These are phyloP conservation scores for Lentinus brumalis DNA, from an alignment of 768 basidiomycete species.

Conservation along the genomic window DNA sequence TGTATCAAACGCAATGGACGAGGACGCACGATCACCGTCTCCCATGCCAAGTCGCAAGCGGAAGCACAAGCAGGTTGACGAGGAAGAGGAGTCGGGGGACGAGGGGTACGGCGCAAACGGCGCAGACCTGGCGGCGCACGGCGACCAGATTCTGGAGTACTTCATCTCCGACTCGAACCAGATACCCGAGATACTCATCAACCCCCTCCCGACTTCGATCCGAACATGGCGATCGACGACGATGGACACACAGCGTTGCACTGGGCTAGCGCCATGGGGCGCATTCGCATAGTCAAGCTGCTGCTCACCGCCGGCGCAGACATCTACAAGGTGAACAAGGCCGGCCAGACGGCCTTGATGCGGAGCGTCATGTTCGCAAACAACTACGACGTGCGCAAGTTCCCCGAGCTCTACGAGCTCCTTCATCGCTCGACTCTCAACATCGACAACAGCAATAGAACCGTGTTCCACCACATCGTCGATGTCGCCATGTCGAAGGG, in stretches of 20 bases:
- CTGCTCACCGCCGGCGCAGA: constrained; percentile 93
- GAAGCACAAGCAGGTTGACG: constrained; percentile 48
- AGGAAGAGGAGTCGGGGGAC: constrained; percentile 47
- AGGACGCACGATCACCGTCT: constrained; percentile 37
- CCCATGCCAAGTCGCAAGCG: constrained; percentile 46
- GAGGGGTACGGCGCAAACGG: constrained; percentile 48
- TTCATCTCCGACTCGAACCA: constrained; percentile 97
- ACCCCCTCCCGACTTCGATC: constrained; percentile 91
- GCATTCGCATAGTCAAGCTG: constrained; percentile 92
- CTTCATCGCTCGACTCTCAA: constrained; percentile 98
- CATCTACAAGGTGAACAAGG: constrained; percentile 94
- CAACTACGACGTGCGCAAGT: constrained; percentile 99
- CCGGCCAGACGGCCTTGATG: constrained; percentile 97
- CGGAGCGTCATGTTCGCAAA: constrained; percentile 99
- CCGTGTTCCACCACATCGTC: constrained; percentile 97
- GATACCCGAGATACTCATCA: constrained; percentile 83
- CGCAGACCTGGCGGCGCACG: constrained; percentile 64
- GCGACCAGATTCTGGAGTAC: constrained; percentile 96
- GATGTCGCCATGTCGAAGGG: constrained; percentile 97
- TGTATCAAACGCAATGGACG: constrained; percentile 43
- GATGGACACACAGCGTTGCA: constrained; percentile 97
- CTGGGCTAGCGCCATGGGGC: constrained; percentile 99
- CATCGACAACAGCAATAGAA: constrained; percentile 96
- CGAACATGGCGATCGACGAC: constrained; percentile 96
- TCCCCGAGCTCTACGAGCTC: constrained; percentile 95